These are phyloP conservation scores for Lathyrus oleraceus DNA, from an alignment of 306 rosid genomes.

Conservation along the genomic window DNA sequence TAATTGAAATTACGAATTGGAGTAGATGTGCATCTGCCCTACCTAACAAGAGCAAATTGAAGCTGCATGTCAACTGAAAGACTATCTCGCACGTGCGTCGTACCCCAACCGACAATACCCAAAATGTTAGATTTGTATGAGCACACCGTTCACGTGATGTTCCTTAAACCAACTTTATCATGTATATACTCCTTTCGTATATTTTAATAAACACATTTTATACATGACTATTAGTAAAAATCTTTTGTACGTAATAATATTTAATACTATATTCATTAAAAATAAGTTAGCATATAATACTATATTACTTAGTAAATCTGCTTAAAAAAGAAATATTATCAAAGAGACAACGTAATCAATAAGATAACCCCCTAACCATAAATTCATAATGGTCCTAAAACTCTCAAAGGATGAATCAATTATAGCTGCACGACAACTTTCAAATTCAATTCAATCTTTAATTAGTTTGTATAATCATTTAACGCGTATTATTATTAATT, in stretches of 20 bases:
- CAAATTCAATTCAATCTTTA: constrained; percentile 16
- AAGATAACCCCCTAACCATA: constrained; percentile 27
- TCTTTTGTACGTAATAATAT: no score
- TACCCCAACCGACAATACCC: constrained; percentile 5
- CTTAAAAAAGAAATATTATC: neutral
- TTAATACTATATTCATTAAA: no score
- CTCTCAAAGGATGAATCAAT: constrained; percentile 10
- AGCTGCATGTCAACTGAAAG: neutral
- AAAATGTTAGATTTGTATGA: constrained; percentile 6
- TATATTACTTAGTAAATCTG: no score
- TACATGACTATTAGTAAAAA: no score
- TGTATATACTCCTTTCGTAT: neutral
- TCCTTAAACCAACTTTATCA: constrained; percentile 19
- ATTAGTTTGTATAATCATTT: constrained; percentile 7
- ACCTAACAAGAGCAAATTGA: neutral
- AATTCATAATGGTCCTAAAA: constrained; percentile 31
- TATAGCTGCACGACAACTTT: constrained; percentile 31
- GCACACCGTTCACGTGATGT: constrained; percentile 20
- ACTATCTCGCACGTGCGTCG: neutral
- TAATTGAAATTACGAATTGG: neutral
- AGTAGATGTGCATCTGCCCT: neutral
- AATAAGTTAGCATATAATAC: no score
- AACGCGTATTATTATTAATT: constrained; percentile 23
- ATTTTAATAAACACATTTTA: no score
- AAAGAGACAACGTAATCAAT: constrained; percentile 23